Evolutionary conservation across 352 stramenopile species (phyloP).

Genomic region (Globisporangium parvum): DNA sequence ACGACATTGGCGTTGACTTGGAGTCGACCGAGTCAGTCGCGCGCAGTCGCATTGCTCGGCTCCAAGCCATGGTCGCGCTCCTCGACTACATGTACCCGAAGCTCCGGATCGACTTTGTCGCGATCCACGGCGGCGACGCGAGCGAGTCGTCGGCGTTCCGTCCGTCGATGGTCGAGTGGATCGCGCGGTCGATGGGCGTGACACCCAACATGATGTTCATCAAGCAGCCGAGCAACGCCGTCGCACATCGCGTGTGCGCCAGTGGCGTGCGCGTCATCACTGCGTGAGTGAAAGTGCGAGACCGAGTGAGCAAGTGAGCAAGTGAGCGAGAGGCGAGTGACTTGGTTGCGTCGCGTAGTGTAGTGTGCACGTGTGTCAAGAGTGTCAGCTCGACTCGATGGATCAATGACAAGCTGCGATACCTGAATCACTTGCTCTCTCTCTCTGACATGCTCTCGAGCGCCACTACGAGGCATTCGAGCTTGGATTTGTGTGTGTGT

Average conservation of each 20-base stretch:
- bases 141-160: constrained; percentile 32
- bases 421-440: too few species aligned
- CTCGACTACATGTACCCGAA: constrained; percentile 88
- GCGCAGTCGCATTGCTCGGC: constrained; percentile 8
- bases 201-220: constrained; percentile 89
- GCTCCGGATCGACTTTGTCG: constrained; percentile 69
- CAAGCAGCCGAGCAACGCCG: constrained; percentile 60
- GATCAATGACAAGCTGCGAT: too few species aligned
- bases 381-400: too few species aligned
- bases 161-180: constrained; percentile 68
- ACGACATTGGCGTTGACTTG: neutral
- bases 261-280: constrained; percentile 80
- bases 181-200: constrained; percentile 53
- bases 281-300: constrained; percentile 12
- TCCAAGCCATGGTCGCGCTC: constrained; percentile 40
- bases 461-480: too few species aligned
- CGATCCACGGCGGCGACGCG: constrained; percentile 22
- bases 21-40: neutral
- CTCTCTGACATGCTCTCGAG: too few species aligned
- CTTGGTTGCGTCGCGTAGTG: too few species aligned
- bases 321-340: too few species aligned
- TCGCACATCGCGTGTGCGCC: constrained; percentile 57
- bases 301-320: too few species aligned
- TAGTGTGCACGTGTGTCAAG: too few species aligned
- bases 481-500: too few species aligned